Percentiles rank a stretch among this genome's conserved stretches.
These are phyloP conservation scores for Trichoderma gamsii DNA, from an alignment of 495 filamentous ascomycete genomes.

Conservation along the genomic window DNA sequence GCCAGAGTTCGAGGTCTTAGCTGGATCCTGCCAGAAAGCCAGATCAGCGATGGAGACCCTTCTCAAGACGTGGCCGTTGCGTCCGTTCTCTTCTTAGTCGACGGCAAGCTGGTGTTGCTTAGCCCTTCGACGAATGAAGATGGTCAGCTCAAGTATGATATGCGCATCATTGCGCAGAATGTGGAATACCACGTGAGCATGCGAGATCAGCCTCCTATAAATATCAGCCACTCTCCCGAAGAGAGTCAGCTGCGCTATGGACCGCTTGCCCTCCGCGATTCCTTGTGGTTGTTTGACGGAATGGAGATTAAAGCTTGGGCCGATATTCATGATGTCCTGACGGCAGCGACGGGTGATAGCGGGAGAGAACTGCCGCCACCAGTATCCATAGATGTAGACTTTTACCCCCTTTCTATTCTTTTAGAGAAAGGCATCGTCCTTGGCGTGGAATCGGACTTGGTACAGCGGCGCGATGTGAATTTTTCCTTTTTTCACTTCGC, in stretches of 20 bases:
- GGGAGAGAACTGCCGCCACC: slow-evolving; percentile 54
- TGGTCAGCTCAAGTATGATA: slow-evolving; percentile 89
- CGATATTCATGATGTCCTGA: slow-evolving; percentile 81
- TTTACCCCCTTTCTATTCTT: slow-evolving; percentile 87
- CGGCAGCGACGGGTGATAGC: slow-evolving; percentile 54
- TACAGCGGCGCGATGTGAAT: slow-evolving; percentile 80
- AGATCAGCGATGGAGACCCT: slow-evolving; percentile 85
- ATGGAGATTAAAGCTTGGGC: slow-evolving; percentile 76
- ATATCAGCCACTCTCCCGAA: slow-evolving; percentile 22
- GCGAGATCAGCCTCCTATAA: slow-evolving; percentile 66
- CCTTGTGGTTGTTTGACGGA: slow-evolving; percentile 92
- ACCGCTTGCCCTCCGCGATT: slow-evolving; percentile 60
- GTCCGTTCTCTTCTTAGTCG: slow-evolving; percentile 88
- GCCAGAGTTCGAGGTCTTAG: slow-evolving; percentile 86
- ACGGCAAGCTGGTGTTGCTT: slow-evolving; percentile 89
- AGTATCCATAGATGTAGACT: slow-evolving; percentile 68
- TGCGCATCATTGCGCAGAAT: slow-evolving; percentile 91
- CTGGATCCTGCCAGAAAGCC: slow-evolving; percentile 91
- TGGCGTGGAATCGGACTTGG: slow-evolving; percentile 85
- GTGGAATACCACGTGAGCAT: slow-evolving; percentile 92
- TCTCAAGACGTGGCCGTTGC: slow-evolving; percentile 94
- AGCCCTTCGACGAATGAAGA: slow-evolving; percentile 73
- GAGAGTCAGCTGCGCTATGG: slow-evolving; percentile 18
- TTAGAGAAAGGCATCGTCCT: slow-evolving; percentile 80
- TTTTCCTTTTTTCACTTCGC: slow-evolving; percentile 83